Evolutionary conservation across 2,329 filamentous ascomycete species (phyloP).

Genomic region (Pseudocercospora macadamiae): DNA sequence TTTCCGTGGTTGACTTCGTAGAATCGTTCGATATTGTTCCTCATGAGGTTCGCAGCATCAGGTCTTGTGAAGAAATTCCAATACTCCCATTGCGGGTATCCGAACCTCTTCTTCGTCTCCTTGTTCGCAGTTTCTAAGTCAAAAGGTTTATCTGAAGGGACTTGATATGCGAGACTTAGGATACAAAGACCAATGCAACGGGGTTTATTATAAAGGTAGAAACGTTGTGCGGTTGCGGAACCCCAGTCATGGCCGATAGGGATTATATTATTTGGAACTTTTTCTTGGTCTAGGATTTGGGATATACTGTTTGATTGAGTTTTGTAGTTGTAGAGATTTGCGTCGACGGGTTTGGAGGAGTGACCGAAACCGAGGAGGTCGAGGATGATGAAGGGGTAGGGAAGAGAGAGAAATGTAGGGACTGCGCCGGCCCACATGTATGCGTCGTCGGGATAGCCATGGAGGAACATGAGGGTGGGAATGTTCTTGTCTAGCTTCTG

Average conservation of each 20-base stretch:
- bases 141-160: constrained; percentile 36
- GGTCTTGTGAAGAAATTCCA: constrained; percentile 49
- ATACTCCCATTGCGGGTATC: constrained; percentile 47
- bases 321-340: constrained; percentile 41
- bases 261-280: constrained; percentile 22
- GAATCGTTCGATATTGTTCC: constrained; percentile 29
- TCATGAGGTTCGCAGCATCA: constrained; percentile 28
- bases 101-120: constrained; percentile 39
- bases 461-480: constrained; percentile 46
- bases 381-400: constrained; percentile 40
- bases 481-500: constrained; percentile 22
- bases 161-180: constrained; percentile 48
- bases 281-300: constrained; percentile 47
- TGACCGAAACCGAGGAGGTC: constrained; percentile 46
- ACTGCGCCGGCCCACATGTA: constrained; percentile 48
- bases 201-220: constrained; percentile 48
- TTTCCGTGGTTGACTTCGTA: constrained; percentile 34
- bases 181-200: constrained; percentile 48
- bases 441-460: constrained; percentile 57
- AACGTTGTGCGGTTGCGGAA: constrained; percentile 43
- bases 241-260: constrained; percentile 38
- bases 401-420: constrained; percentile 29
- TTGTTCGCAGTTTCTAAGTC: constrained; percentile 43
- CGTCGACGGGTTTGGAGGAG: constrained; percentile 47
- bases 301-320: constrained; percentile 42